phyloP scores from a whole-genome alignment of 345 rosid genomes.

The Salix udensis region DNA sequence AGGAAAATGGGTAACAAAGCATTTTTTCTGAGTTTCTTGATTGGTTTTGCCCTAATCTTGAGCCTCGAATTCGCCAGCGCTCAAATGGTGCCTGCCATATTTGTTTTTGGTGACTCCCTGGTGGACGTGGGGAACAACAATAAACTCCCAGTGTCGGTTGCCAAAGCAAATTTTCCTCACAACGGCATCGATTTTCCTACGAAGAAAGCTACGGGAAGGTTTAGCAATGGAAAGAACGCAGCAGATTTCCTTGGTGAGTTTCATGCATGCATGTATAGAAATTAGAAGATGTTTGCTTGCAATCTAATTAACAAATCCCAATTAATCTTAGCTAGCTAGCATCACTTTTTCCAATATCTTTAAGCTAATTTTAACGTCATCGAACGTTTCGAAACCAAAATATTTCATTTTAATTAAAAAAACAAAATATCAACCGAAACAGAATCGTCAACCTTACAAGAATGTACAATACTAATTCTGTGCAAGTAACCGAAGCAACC shows the following conservation, averaged over 20 bases:
- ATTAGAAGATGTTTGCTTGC: no score
- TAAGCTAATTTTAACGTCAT: no score
- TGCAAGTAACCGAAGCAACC: no score
- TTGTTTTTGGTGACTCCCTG: conserved; percentile 49
- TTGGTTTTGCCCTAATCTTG: background rate
- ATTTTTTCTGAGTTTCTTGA: background rate
- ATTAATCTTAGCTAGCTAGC: no score
- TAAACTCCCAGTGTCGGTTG: conserved; percentile 31
- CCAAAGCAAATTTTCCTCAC: conserved; percentile 45
- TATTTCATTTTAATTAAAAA: no score
- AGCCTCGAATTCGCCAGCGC: conserved; percentile 9
- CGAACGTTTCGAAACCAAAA: no score
- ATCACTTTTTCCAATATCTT: no score
- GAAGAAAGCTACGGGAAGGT: conserved; percentile 50
- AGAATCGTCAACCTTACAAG: no score
- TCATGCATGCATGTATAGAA: no score
- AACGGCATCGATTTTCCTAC: conserved; percentile 49
- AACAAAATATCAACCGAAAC: no score
- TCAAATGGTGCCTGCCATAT: conserved; percentile 43
- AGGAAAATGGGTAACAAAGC: conserved; percentile 9
- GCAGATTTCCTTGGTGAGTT: conserved; percentile 49
- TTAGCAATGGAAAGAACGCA: conserved; percentile 55
- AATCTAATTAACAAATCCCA: no score
- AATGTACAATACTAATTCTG: no score
- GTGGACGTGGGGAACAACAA: conserved; percentile 58